Conservation (phyloP, 495 filamentous ascomycete species). For the Talaromyces stipitatus region DNA sequence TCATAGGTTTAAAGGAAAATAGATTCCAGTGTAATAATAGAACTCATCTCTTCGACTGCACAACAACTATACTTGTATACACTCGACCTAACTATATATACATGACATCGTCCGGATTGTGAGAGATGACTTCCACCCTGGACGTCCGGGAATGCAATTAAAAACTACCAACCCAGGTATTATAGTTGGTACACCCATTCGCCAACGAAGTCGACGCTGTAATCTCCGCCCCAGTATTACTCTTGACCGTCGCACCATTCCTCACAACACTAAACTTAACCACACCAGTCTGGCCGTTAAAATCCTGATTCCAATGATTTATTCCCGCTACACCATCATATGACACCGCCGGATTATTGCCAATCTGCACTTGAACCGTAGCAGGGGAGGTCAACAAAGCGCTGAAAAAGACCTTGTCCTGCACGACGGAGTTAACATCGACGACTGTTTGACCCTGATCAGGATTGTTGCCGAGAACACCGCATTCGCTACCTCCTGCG, state of each 20-base stretch:
- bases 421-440: slow-evolving; percentile 15
- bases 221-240: slow-evolving; percentile 40
- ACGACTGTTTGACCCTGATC: slow-evolving; percentile 16
- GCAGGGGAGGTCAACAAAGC: slow-evolving; percentile 19
- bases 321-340: slow-evolving; percentile 34
- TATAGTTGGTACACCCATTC: slow-evolving; percentile 6
- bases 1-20: too few species aligned
- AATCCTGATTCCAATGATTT: slow-evolving; percentile 44
- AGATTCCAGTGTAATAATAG: too few species aligned
- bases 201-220: slow-evolving; percentile 6
- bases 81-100: not conserved
- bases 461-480: slow-evolving; percentile 30
- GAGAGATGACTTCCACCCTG: not conserved
- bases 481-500: slow-evolving; percentile 21
- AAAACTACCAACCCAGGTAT: slow-evolving; percentile 6
- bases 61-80: not conserved
- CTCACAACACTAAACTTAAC: slow-evolving; percentile 46
- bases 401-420: slow-evolving; percentile 34
- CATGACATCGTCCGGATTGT: too few species aligned
- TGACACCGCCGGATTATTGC: slow-evolving; percentile 27
- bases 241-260: slow-evolving; percentile 19
- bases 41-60: too few species aligned
- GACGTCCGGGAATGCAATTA: not conserved
- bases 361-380: slow-evolving; percentile 45
- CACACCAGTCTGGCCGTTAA: slow-evolving; percentile 39